A percentile compares a stretch with the other conserved stretches of the same genome.
Evolutionary conservation across 768 basidiomycete species (phyloP).

Genomic region (Chlorophyllum brunneum): DNA sequence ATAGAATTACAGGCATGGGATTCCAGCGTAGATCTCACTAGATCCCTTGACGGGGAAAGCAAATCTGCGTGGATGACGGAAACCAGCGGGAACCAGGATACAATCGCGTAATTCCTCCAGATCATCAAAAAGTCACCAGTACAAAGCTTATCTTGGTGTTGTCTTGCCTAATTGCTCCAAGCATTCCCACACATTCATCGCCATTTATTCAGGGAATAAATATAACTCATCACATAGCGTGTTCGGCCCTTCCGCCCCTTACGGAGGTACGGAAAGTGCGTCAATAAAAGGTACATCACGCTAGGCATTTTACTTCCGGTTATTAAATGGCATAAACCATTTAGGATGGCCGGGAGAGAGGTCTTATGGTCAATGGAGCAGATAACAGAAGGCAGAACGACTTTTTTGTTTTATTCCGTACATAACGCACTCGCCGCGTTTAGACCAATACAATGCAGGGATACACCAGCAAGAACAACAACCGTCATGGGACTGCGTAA

Average conservation of each 20-base stretch:
- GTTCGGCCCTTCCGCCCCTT: background rate
- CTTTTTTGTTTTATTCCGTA: too few species aligned
- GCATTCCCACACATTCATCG: background rate
- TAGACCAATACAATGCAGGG: too few species aligned
- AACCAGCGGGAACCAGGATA: background rate
- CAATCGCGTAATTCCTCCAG: background rate
- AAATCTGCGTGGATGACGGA: conserved; percentile 8
- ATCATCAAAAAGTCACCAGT: background rate
- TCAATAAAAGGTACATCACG: too few species aligned
- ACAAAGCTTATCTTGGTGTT: conserved; percentile 9
- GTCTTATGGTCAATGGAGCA: too few species aligned
- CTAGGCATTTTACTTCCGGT: too few species aligned
- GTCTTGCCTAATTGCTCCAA: background rate
- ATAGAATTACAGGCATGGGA: background rate
- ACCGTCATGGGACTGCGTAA: too few species aligned
- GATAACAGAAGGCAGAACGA: too few species aligned
- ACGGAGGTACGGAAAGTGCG: conserved; percentile 9
- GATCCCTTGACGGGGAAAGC: conserved; percentile 8
- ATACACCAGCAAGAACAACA: too few species aligned
- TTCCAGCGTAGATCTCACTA: conserved; percentile 5
- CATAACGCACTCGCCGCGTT: too few species aligned
- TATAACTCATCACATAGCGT: too few species aligned
- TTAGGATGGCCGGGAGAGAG: too few species aligned
- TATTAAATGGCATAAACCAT: too few species aligned
- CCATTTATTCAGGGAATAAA: background rate